Evolutionary conservation across 208 protist species (phyloP), one percentile per base, ranked within the genome.

Genomic region (Leishmania lainsoni): DNA sequence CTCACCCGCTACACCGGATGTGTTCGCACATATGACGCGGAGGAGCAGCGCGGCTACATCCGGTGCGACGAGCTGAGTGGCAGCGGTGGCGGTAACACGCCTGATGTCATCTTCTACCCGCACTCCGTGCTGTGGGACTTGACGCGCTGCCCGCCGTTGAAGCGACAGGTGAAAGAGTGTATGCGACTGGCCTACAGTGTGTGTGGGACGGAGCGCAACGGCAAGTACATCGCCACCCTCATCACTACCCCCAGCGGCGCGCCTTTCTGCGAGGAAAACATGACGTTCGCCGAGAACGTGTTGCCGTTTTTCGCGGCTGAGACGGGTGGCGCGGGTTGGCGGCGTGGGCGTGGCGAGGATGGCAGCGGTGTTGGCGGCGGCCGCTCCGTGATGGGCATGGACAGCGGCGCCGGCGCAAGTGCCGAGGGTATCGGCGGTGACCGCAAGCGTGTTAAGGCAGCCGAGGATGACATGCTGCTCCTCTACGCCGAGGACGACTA

Each of bases 41-140:
- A 95, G 66, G 91, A 94, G 63, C 83, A 87, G 75, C 89, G 91
- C 42, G 93, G 93, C 58, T 90, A 94, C 75, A 86, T 96, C 71
- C 89, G 83, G 16, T 90, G 91, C 51, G 90, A 95, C 52, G 89
- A 91, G 70, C 48, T 68, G 4, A 80, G 79, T 63, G 56, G 54
- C 29, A 72, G 74, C 12, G 78, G 85, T 54, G 48, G 72, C 72
- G 22, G 61, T 45, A 75, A 61, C 74, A 75, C 74, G 14, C 82
- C 82, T 2, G 82, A 86, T 72, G 93, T 96, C 10, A 75, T 90
- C 10, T 96, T 96, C 69, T 81, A 81, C 81, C 65, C 78, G 22
- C 83, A 91, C 72, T 77, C 90, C 12, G 54, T 96, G 32, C 84
- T 96, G 4, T 96, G 90, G 90, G 90, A 91, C 59, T 65, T 89